Evolutionary conservation across 805 yeast genomes (phyloP), one percentile per base, ranked within the genome.

Genomic region (Lachancea lanzarotensis): DNA sequence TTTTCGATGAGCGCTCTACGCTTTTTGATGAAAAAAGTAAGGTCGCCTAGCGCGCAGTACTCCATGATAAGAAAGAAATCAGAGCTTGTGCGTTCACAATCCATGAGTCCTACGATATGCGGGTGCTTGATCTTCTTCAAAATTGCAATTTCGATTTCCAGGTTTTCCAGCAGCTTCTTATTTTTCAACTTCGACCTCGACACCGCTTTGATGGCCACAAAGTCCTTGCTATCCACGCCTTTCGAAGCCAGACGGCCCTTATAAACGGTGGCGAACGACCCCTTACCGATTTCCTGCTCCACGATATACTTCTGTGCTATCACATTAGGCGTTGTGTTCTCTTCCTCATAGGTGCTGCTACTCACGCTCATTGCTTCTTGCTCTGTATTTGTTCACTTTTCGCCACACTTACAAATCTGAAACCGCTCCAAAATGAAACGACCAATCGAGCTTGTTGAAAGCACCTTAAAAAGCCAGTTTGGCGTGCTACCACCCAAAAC

Each of bases 61-160:
- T 93, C 98, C 97, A 93, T 93, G 15, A 91, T 81, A 50, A 93
- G 70, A 61, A 88, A 91, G 69, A 89, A 87, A 63, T 90, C 87
- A 10, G 79, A 63, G 9, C 79, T 66, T 1, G 96, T 83, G 59
- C 87, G 83, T 47, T 80, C 79, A 59, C 88, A 89, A 59, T 91
- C 98, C 48, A 86, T 67, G 39, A 93, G 70, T 15, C 82, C 82
- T 10, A 93, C 98, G 45, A 93, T 84, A 63, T 93, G 98, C 1
- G 96, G 95, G 58, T 93, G 96, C 54, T 83, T 81, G 70, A 93
- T 74, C 45, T 86, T 80, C 69, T 89, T 89, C 51, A 93, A 71
- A 37, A 93, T 93, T 35, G 86, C 78, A 44, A 93, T 90, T 67
- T 93, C 98, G 47, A 90, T 80, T 65, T 91, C 98, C 57, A 93